These are phyloP conservation scores for Leishmania lainsoni DNA, from an alignment of 208 protist genomes.

Conservation along the genomic window DNA sequence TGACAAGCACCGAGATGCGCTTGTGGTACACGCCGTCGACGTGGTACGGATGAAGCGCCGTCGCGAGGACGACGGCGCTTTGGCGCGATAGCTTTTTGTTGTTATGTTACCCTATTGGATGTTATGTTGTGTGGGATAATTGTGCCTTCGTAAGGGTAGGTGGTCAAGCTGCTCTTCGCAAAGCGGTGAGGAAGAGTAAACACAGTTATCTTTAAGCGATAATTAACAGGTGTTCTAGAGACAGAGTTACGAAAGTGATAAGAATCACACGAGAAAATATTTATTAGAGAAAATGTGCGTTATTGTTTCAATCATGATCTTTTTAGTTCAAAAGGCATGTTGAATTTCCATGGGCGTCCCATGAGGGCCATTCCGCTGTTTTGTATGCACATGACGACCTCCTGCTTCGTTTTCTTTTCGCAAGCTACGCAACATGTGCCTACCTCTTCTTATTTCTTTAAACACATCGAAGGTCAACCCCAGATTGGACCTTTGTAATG, in stretches of 20 bases:
- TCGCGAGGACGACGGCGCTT: background rate
- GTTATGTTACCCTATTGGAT: background rate
- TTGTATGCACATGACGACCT: background rate
- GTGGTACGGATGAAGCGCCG: constrained; percentile 29
- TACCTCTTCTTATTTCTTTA: too few relatives aligned
- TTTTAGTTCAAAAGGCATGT: background rate
- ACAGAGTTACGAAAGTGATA: too few relatives aligned
- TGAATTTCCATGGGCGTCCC: too few relatives aligned
- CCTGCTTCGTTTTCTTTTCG: background rate
- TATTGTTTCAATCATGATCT: background rate
- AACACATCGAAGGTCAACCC: background rate
- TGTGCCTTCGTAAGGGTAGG: background rate
- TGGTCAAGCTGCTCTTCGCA: background rate
- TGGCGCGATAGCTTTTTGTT: constrained; percentile 1
- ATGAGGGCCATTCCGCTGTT: too few relatives aligned
- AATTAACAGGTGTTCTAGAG: background rate
- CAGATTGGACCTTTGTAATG: background rate
- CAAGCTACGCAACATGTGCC: background rate
- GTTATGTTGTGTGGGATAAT: background rate
- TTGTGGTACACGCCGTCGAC: constrained; percentile 25
- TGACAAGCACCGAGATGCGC: constrained; percentile 27
- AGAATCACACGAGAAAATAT: too few relatives aligned
- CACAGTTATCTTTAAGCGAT: background rate
- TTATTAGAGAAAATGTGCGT: too few relatives aligned
- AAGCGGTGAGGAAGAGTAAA: background rate